Conservation (phyloP, 208 protist species). For the Borovskyia barvae region DNA sequence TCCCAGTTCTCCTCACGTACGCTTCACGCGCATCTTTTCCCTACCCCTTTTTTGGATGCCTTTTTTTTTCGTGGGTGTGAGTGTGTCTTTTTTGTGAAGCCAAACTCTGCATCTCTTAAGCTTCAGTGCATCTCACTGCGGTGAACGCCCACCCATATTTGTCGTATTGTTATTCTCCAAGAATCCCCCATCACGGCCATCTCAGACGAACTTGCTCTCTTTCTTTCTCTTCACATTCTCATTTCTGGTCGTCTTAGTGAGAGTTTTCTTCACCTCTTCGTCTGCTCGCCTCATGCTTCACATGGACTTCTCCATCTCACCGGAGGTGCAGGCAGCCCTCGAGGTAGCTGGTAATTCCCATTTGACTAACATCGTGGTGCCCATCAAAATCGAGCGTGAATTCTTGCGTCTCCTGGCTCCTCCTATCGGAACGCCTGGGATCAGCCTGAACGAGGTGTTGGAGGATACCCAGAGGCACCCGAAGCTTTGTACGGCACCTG, state of each 20-base stretch:
- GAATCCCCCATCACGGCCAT: background rate
- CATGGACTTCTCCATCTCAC: constrained; percentile 59
- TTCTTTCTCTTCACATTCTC: background rate
- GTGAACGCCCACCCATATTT: too few relatives aligned
- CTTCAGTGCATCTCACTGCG: background rate
- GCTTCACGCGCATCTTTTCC: background rate
- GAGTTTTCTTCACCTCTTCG: background rate
- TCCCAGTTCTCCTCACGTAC: background rate
- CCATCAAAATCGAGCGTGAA: constrained; percentile 54
- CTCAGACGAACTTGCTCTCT: background rate
- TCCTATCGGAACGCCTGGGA: constrained; percentile 23
- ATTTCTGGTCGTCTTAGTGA: background rate
- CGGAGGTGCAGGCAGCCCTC: constrained; percentile 33
- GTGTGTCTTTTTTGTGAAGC: background rate
- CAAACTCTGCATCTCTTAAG: background rate
- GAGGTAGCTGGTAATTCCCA: constrained; percentile 29
- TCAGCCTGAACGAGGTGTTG: constrained; percentile 33
- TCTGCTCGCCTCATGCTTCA: constrained; percentile 45
- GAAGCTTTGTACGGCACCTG: constrained; percentile 16
- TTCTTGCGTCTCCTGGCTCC: constrained; percentile 36
- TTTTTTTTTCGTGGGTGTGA: background rate
- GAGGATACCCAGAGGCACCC: constrained; percentile 24
- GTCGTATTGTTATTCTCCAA: too few relatives aligned
- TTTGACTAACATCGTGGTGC: constrained; percentile 29
- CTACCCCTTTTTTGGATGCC: background rate